Evolutionary conservation across 306 rosid species (phyloP).

Genomic region (Begonia masoniana): DNA sequence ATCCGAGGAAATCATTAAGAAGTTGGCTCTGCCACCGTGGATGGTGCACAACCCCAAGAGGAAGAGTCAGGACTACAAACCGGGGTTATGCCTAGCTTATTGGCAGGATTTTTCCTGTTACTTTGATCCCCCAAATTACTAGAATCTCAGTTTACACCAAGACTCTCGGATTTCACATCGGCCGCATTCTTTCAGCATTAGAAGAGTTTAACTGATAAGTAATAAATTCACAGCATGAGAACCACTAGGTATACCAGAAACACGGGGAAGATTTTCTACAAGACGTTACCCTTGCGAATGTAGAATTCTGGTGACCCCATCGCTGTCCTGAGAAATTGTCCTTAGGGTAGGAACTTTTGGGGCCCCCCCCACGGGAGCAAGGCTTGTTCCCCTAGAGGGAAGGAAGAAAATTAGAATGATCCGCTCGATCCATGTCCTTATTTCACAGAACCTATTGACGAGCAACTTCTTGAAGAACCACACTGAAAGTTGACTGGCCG

Average conservation of each 20-base stretch:
- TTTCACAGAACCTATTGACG: slow-evolving; percentile 35
- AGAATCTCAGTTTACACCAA: slow-evolving; percentile 23
- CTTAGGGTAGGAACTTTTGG: slow-evolving; percentile 34
- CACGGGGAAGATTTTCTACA: slow-evolving; percentile 47
- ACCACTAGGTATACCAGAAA: slow-evolving; percentile 32
- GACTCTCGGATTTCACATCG: slow-evolving; percentile 22
- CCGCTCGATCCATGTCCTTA: slow-evolving; percentile 64
- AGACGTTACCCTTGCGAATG: slow-evolving; percentile 92
- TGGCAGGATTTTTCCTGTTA: slow-evolving; percentile 18
- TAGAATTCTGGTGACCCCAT: slow-evolving; percentile 59
- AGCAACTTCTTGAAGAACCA: slow-evolving; percentile 23
- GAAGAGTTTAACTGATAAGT: slow-evolving; percentile 23
- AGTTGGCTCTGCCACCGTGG: slow-evolving; percentile 28
- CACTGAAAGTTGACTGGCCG: slow-evolving; percentile 19
- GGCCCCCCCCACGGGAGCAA: too few relatives aligned
- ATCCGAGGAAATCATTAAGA: slow-evolving; percentile 20
- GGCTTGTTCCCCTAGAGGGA: slow-evolving; percentile 22
- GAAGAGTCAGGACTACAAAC: slow-evolving; percentile 15
- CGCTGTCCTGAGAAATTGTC: slow-evolving; percentile 29
- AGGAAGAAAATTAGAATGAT: slow-evolving; percentile 23
- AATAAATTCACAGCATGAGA: slow-evolving; percentile 19
- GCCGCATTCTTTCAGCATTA: slow-evolving; percentile 29
- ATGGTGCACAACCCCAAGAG: slow-evolving; percentile 26
- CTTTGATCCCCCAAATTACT: slow-evolving; percentile 20
- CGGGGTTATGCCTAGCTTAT: slow-evolving; percentile 31